phyloP scores from a whole-genome alignment of 305 asterid species.

The Andrographis paniculata region DNA sequence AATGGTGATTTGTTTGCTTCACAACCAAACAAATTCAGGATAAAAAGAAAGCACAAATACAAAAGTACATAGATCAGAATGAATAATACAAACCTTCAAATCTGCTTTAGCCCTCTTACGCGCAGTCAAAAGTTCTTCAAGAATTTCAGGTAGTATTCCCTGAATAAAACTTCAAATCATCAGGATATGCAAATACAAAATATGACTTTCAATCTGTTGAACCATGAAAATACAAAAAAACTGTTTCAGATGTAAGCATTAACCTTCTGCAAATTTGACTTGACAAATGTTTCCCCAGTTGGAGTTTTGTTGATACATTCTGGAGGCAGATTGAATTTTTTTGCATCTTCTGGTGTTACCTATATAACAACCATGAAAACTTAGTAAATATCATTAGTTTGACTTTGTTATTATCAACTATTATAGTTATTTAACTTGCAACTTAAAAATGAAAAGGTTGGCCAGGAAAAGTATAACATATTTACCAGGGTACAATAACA shows the following conservation, averaged over 20 bases:
- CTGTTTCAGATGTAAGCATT: conserved; percentile 7
- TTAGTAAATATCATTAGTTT: neutral
- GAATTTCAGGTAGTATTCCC: conserved; percentile 99
- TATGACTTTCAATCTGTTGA: neutral
- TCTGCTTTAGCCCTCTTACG: conserved; percentile 98
- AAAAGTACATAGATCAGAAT: neutral
- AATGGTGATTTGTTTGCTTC: no score
- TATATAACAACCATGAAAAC: conserved; percentile 25
- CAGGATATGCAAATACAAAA: conserved; percentile 9
- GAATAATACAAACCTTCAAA: conserved; percentile 58
- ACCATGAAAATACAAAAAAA: neutral
- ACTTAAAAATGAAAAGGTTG: neutral
- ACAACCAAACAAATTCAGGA: neutral
- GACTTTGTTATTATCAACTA: neutral
- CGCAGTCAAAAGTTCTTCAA: conserved; percentile 93
- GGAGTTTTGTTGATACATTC: conserved; percentile 88
- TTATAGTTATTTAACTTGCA: neutral
- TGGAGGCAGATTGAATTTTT: conserved; percentile 75
- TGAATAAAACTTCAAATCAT: conserved; percentile 20
- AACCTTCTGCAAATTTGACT: conserved; percentile 85
- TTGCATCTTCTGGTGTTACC: conserved; percentile 85
- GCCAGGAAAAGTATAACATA: conserved; percentile 5
- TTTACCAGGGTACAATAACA: conserved; percentile 95
- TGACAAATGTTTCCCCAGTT: conserved; percentile 95
- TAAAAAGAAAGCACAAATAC: conserved; percentile 13